Percentiles rank a stretch among this genome's conserved stretches.
Conservation (phyloP, 192 early-diverging fungal species). For the Backusella mclennaniae region DNA sequence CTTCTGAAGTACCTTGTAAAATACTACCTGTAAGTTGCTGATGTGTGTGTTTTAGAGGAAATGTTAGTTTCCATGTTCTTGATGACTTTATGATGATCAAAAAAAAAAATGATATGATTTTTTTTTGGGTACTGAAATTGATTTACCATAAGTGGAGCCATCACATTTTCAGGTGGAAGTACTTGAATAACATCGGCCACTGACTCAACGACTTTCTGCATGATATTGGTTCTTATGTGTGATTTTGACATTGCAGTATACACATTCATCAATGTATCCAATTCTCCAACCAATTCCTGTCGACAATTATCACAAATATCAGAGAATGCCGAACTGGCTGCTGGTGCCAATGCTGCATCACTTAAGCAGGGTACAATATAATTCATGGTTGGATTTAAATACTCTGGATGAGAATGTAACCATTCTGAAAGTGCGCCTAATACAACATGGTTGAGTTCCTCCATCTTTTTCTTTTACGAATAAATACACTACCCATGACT, state of each 20-base stretch:
- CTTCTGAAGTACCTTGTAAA: slow-evolving; percentile 15
- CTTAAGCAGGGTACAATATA: slow-evolving; percentile 62
- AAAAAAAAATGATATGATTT: neutral
- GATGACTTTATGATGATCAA: neutral
- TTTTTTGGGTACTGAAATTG: neutral
- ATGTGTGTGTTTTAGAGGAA: neutral
- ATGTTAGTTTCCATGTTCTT: neutral
- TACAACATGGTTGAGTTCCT: neutral
- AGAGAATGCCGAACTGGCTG: slow-evolving; percentile 66
- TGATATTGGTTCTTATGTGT: slow-evolving; percentile 25
- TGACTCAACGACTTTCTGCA: slow-evolving; percentile 46
- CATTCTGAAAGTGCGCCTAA: slow-evolving; percentile 68
- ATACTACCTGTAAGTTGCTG: slow-evolving; percentile 28
- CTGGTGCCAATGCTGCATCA: slow-evolving; percentile 50
- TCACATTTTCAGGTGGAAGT: slow-evolving; percentile 35
- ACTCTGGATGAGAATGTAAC: slow-evolving; percentile 61
- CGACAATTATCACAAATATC: slow-evolving; percentile 73
- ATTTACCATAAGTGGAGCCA: slow-evolving; percentile 40
- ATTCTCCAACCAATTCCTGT: slow-evolving; percentile 53
- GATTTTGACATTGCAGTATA: slow-evolving; percentile 54
- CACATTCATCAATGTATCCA: slow-evolving; percentile 57
- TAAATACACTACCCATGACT: slow-evolving; percentile 40
- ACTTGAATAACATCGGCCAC: slow-evolving; percentile 45
- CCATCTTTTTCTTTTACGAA: neutral
- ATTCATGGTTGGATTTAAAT: slow-evolving; percentile 55